Evolutionary conservation across 257 asterid species (phyloP), one percentile per base, ranked within the genome.

Genomic region (Nicotiana attenuata): DNA sequence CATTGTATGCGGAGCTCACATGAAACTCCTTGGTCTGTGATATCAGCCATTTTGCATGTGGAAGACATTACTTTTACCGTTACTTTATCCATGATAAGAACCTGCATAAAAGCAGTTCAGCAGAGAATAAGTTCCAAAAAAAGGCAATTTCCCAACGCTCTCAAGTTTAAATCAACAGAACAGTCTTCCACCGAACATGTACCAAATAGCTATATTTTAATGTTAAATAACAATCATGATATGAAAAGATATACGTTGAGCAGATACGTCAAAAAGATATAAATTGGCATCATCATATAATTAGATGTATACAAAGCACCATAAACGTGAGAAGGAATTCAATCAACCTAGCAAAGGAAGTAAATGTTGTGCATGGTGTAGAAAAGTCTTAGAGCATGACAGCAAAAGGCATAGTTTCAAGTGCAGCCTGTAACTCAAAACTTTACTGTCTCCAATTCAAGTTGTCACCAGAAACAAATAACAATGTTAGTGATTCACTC

Each of bases 41-140:
- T 96, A 85, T 96, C 99, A 75, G 97, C 96, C 99, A 96, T 96
- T 91, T 96, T 96, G 90, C 98, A 94, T 57, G 98, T 90, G 85
- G 85, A 85, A 17, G 99, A 96, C 97, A 96, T 91, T 82, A 94
- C 98, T 89, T 94, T 96, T 65, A 94, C 91, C 6, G 99, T 94
- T 69, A 96, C 97, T 91, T 89, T 96, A 88, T 96, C 99, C 99
- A 96, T 96, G 92, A 96, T 94, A 83, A 96, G 97, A 80, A 96
- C 98, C 99, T 96, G 93, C 81, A 81, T 64, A 64, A 52, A 63
- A 85, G 28, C 29, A 47, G 53, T 35, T 82, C 81, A 78, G 16
- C 53, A 31, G 19, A 52, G 71, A 66, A 80, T 67, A 75, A 22
- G 20, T 38, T 65, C 59, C 45, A 47, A 4, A 22, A 61, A 41